A percentile compares a stretch with the other conserved stretches of the same genome.
These are phyloP conservation scores for Amanita phalloides DNA, from an alignment of 768 basidiomycete genomes.

Conservation along the genomic window DNA sequence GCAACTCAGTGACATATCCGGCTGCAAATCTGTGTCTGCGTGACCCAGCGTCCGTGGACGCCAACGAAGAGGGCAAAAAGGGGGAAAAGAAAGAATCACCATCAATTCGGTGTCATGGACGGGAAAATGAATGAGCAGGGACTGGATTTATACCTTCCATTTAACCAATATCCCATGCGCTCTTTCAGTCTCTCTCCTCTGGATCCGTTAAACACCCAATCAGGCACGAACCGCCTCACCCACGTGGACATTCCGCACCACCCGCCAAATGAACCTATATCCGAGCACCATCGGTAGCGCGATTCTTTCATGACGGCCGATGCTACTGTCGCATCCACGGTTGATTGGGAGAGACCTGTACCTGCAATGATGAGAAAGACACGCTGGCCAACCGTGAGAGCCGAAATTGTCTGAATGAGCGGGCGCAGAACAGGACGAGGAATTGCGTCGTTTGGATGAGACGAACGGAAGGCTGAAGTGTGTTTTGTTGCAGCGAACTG, in stretches of 20 bases:
- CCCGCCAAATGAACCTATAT: conserved; percentile 31
- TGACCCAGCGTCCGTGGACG: background rate
- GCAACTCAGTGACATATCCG: conserved; percentile 29
- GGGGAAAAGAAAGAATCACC: background rate
- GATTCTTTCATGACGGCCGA: conserved; percentile 38
- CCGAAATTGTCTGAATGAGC: conserved; percentile 30
- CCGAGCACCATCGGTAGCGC: conserved; percentile 32
- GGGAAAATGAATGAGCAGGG: background rate
- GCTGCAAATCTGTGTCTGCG: conserved; percentile 35
- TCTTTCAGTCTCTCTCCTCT: conserved; percentile 23
- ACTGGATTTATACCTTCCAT: conserved; percentile 24
- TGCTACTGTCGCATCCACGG: conserved; percentile 33
- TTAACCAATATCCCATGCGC: conserved; percentile 33
- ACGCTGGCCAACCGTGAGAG: conserved; percentile 25
- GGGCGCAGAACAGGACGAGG: conserved; percentile 31
- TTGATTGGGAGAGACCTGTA: conserved; percentile 34
- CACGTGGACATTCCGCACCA: conserved; percentile 22
- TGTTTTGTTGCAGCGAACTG: conserved; percentile 32
- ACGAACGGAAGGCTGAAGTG: conserved; percentile 25
- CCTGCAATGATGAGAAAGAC: conserved; percentile 35
- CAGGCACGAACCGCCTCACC: conserved; percentile 26
- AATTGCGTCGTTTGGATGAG: conserved; percentile 14
- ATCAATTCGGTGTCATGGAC: background rate
- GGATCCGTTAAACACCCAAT: conserved; percentile 15
- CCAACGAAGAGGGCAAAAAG: background rate